These are phyloP conservation scores for Batkoa obscura DNA, from an alignment of 371 early-diverging fungal genomes.

Conservation along the genomic window DNA sequence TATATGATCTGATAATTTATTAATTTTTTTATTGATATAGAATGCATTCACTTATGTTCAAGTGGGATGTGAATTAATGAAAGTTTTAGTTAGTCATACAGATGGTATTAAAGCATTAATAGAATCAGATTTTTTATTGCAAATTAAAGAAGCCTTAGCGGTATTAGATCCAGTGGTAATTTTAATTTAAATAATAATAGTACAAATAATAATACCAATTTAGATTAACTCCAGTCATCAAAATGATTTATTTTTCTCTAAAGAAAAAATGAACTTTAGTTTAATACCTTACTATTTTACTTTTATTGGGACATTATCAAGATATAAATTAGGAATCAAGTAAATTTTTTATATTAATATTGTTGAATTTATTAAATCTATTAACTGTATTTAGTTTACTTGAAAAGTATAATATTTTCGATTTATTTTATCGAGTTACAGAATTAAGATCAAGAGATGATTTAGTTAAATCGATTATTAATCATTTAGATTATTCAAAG, in stretches of 20 bases:
- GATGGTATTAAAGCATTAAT: constrained; percentile 22
- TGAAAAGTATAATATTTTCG: constrained; percentile 60
- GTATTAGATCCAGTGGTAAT: constrained; percentile 23
- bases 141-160: constrained; percentile 21
- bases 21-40: background rate
- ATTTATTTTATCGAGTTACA: constrained; percentile 54
- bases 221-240: constrained; percentile 19
- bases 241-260: constrained; percentile 52
- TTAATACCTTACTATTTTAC: constrained; percentile 62
- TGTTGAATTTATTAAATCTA: background rate
- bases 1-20: background rate
- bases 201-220: background rate
- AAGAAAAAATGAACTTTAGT: constrained; percentile 48
- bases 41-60: constrained; percentile 10
- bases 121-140: constrained; percentile 19
- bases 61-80: constrained; percentile 23
- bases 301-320: constrained; percentile 42
- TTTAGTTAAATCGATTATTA: constrained; percentile 52
- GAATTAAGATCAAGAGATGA: constrained; percentile 68
- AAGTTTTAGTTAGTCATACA: constrained; percentile 13
- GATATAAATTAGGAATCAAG: constrained; percentile 41
- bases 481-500: constrained; percentile 51
- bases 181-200: background rate
- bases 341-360: constrained; percentile 7
- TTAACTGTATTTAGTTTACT: constrained; percentile 17